Evolutionary conservation across 345 rosid genomes (phyloP), one percentile per base, ranked within the genome.

Genomic region (Triadica sebifera): DNA sequence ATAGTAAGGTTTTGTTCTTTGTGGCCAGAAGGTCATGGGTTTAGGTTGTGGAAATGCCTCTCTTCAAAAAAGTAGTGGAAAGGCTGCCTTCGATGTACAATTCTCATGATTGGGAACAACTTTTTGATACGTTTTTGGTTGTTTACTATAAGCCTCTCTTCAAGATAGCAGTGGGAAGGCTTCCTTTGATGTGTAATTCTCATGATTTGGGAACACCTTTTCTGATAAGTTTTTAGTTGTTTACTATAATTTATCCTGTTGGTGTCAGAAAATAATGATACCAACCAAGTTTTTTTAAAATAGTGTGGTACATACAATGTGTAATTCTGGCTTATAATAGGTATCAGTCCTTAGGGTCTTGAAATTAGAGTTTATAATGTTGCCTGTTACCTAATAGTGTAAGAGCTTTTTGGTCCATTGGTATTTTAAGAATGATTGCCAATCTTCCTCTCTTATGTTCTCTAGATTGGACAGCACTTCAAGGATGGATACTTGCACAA

Each of bases 401-500:
- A 8, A 5, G 67, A 76, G 55, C 51, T 51, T 24, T 34, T 71
- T 37, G 8, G 43, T 37, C 34, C 53, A 45, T 45, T 25, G 13
- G 53, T 51, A 60, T 75, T 22, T 80, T 72, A 55, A 13, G 24
- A 55, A 19, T n/a, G 25, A 8, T 57, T 56, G 19, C 7, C 19
- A 5, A 19, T 77, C 80, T 16, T 65, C 5, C 34, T 38, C 12
- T 12, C n/a, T 82, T 76, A 79, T 88, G 19, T 9, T 55, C 24
- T 41, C 12, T 10, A 94, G 98, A 90, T 94, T 81, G 89, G 91
- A 74, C 97, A 92, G 79, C 98, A 94, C 80, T 94, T 94, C 86
- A 92, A 77, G 85, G 97, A 92, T 79, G 98, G 97, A 52, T 94
- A 86, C 87, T 84, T 92, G 86, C 98, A 94, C 76, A 94, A 92